A percentile compares a stretch with the other conserved stretches of the same genome.
These are phyloP conservation scores for Citrus mangshanensis DNA, from an alignment of 345 rosid genomes.

Conservation along the genomic window DNA sequence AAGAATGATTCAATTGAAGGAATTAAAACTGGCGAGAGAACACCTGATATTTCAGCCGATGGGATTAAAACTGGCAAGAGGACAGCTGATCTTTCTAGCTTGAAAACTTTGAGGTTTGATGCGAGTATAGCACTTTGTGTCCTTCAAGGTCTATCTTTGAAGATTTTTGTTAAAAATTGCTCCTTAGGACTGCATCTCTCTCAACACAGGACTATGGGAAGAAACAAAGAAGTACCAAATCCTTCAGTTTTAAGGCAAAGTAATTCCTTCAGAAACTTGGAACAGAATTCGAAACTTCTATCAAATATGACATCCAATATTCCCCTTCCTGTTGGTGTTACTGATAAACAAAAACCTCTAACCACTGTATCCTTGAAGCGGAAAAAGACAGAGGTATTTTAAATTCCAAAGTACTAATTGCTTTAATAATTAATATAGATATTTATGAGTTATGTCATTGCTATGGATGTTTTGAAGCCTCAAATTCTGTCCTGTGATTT, in stretches of 20 bases:
- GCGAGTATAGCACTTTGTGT: not conserved
- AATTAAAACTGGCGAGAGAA: not conserved
- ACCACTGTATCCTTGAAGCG: conserved; percentile 55
- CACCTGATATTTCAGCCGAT: conserved; percentile 24
- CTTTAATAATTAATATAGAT: not conserved
- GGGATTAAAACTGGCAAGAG: conserved; percentile 44
- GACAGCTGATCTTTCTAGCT: conserved; percentile 39
- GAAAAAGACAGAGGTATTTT: conserved; percentile 55
- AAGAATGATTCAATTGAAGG: conserved; percentile 36
- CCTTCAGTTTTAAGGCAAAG: conserved; percentile 27
- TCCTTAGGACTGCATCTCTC: conserved; percentile 9
- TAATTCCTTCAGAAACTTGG: conserved; percentile 28
- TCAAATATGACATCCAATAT: conserved; percentile 19
- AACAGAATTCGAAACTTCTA: conserved; percentile 29
- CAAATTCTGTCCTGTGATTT: not conserved
- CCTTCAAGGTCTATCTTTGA: not conserved
- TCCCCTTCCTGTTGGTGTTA: conserved; percentile 27
- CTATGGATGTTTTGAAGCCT: conserved; percentile 12
- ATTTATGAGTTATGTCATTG: not conserved
- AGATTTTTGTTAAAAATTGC: not conserved
- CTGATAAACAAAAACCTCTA: conserved; percentile 28
- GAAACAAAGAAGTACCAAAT: conserved; percentile 32
- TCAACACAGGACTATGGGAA: conserved; percentile 40
- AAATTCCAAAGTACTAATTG: not conserved
- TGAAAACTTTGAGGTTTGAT: conserved; percentile 45